Conservation (phyloP, 1,284 basidiomycete species). For the Kwoniella shivajii region DNA sequence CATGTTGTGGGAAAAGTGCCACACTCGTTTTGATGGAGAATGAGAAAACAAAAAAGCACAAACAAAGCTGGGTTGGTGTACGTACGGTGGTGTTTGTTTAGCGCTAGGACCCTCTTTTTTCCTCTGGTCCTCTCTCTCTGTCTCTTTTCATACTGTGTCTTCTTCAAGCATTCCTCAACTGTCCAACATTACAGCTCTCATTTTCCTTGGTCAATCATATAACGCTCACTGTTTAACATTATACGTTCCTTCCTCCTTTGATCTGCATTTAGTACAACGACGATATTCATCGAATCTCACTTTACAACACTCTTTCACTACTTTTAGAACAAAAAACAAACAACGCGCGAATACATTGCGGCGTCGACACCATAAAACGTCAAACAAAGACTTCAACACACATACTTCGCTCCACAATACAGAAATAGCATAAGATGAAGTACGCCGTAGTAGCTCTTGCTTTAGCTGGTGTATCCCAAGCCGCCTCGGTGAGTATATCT, state of each 20-base stretch:
- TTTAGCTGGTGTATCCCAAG: slow-evolving; percentile 7
- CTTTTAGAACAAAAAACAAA: not conserved
- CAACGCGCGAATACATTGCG: not conserved
- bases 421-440: slow-evolving; percentile 8
- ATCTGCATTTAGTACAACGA: too few relatives aligned
- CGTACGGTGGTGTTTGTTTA: too few relatives aligned
- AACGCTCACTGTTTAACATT: too few relatives aligned
- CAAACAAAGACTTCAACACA: not conserved
- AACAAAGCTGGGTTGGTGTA: not conserved
- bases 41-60: too few relatives aligned
- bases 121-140: not conserved
- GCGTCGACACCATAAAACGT: too few relatives aligned
- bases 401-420: not conserved
- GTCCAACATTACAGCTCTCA: too few relatives aligned
- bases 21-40: too few relatives aligned
- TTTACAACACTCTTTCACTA: too few relatives aligned
- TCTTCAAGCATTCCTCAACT: too few relatives aligned
- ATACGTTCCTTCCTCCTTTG: too few relatives aligned
- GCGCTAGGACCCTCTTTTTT: slow-evolving; percentile 2
- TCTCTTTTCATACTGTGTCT: not conserved
- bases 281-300: not conserved
- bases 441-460: slow-evolving; percentile 17
- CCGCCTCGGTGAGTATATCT: slow-evolving; percentile 15
- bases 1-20: not conserved
- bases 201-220: too few relatives aligned